Evolutionary conservation across 2,329 filamentous ascomycete species (phyloP), one percentile per base, ranked within the genome.

Genomic region (Neoarthrinium moseri): DNA sequence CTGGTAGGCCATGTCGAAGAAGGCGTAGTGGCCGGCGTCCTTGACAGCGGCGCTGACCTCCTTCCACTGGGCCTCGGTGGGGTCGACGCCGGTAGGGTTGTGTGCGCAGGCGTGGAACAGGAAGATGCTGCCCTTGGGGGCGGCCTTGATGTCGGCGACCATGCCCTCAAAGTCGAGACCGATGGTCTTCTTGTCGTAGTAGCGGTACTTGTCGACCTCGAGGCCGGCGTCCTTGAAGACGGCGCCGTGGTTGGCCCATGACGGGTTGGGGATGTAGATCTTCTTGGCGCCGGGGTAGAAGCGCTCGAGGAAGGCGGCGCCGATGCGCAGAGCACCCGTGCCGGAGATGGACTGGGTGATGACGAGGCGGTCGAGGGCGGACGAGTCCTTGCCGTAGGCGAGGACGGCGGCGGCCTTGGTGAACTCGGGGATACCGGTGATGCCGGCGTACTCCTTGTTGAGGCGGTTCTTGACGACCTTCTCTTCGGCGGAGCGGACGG

Each of bases 1-100:
- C 75, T 99, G 92, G 80, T 99, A 99, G 54, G 92, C 92, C 91
- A 96, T 96, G 72, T 97, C 92, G 75, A 97, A 99, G 83, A 99
- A 96, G 61, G 90, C 85, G 69, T 87, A 95, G 80, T 97, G 92
- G 41, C 80, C 84, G 68, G 87, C 84, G 66, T 83, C 80, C 81
- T 95, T 95, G 70, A 96, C 84, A 51, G 86, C 87, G 51, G 87
- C 74, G 70, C 88, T 89, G 69, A 99, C 94, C 75, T 92, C 78
- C 72, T 83, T 83, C 92, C 92, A 97, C 77, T 97, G 92, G 69
- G 89, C 87, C 61, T 83, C 74, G 33, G 89, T 96, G 27, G 92
- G 94, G 73, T 97, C 92, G 61, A 97, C 87, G 67, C 92, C 92
- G 53, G 94, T 97, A 49, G 92, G 92, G 81, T 97, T 97, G 80